A percentile compares a stretch with the other conserved stretches of the same genome.
Conservation (phyloP, 1,284 basidiomycete genomes). For the Ustilago vetiveriae region DNA sequence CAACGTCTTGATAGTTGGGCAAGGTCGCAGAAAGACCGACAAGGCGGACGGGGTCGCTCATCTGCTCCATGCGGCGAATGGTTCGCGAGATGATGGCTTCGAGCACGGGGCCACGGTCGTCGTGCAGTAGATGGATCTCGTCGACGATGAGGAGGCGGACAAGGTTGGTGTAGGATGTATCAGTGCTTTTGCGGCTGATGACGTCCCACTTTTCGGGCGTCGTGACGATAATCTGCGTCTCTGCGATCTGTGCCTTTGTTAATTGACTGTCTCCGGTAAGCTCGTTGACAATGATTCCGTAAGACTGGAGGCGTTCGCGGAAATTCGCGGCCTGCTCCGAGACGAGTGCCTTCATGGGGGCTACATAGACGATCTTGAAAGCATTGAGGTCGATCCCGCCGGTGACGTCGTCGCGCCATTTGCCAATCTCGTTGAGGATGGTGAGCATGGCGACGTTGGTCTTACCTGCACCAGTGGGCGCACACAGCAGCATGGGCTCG, state of each 20-base stretch:
- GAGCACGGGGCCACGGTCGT: slow-evolving; percentile 96
- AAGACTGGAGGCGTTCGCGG: slow-evolving; percentile 78
- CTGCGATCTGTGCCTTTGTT: slow-evolving; percentile 96
- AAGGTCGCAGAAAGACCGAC: slow-evolving; percentile 95
- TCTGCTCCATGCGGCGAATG: slow-evolving; percentile 88
- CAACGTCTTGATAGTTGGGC: slow-evolving; percentile 99
- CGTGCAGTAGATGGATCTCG: slow-evolving; percentile 96
- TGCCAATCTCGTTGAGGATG: slow-evolving; percentile 63
- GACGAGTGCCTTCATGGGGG: slow-evolving; percentile 81
- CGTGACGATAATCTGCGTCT: slow-evolving; percentile 98
- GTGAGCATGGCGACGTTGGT: slow-evolving; percentile 95
- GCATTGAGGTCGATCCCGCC: slow-evolving; percentile 86
- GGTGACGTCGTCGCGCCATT: slow-evolving; percentile 75
- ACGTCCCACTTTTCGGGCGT: slow-evolving; percentile 98
- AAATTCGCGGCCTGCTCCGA: slow-evolving; percentile 66
- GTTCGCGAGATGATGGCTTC: slow-evolving; percentile 92
- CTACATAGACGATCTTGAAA: slow-evolving; percentile 98
- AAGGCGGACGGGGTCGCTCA: slow-evolving; percentile 83
- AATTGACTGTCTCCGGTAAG: slow-evolving; percentile 97
- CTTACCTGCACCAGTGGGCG: slow-evolving; percentile 99
- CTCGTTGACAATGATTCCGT: slow-evolving; percentile 89
- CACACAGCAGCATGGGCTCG: slow-evolving; percentile 94
- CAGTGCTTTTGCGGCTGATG: slow-evolving; percentile 96
- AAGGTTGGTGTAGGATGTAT: slow-evolving; percentile 95
- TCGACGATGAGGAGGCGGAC: slow-evolving; percentile 97